Evolutionary conservation across 2,329 filamentous ascomycete species (phyloP), one percentile per base, ranked within the genome.

Genomic region (Trichophyton schoenleinii): DNA sequence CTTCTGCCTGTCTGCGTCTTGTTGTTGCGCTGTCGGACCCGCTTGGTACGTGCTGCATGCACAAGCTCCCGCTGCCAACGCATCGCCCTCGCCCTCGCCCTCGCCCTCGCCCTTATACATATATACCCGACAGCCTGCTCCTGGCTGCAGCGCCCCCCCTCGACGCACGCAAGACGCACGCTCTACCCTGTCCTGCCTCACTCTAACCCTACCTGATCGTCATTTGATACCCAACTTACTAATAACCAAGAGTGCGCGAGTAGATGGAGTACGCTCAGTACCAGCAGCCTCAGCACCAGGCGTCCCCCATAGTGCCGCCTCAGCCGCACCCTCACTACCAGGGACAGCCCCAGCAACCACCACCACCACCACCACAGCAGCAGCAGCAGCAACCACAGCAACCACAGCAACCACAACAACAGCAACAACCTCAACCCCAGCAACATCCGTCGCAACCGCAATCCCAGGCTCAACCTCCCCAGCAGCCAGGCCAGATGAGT

Each of bases 291-390:
- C 80, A 80, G 66, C 83, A 83, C 66, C 86, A 92, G 74, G 85
- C 86, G 3, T 94, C 89, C 38, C 89, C 90, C 36, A 90, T 94
- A 65, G 80, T 94, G 61, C 84, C 87, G 28, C 87, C 88, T 59
- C 89, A 94, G 75, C 80, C 79, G 62, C 83, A 88, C 70, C 80
- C 79, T 62, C 83, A 88, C 70, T 87, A 87, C 67, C 82, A 86
- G 69, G 80, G 82, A 64, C 78, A 81, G 44, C 83, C 84, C 64
- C 83, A 84, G 60, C 72, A 76, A 42, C 79, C 83, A 65, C 82
- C 83, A 70, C 82, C 82, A 66, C 86, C 87, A 75, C 44, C 20
- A 28, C 46, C 46, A 22, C 46, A 86, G 68, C 80, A 82, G 64
- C 78, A 81, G 44, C 83, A 85, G 67, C 78, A 78, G 58, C 83